Base-by-base conservation (phyloP, 305 asterid species). In the Caryopteris hybrid region DNA sequence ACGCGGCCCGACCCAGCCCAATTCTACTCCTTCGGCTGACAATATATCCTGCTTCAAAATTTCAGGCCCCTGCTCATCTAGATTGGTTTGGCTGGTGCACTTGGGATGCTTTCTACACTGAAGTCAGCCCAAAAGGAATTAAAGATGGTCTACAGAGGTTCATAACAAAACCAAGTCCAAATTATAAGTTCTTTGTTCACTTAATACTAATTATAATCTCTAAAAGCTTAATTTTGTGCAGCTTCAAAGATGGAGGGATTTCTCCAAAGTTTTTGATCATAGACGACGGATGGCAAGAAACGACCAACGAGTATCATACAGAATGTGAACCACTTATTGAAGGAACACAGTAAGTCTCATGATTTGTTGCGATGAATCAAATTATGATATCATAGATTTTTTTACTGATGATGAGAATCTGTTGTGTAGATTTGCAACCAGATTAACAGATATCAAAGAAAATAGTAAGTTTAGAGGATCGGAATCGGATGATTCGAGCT, bases 1-100 rank as follows among this genome's bases (percentile, higher is more conserved):
- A n/a, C n/a, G n/a, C n/a, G n/a, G n/a, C n/a, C n/a, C n/a, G n/a
- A n/a, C n/a, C n/a, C n/a, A 25, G 31, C 31, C 31, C 31, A 25
- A 4, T 25, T 25, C 31, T 25, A 25, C 31, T 25, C 31, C 31
- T n/a, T n/a, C n/a, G n/a, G n/a, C n/a, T 69, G 63, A 56, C 12
- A n/a, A 41, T 16, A 20, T 46, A 11, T 33, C 2, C 6, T 64
- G 63, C 25, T 58, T 21, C 60, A 20, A 17, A 39, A 27, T 42
- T 62, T 13, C 69, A 83, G 87, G 61, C 14, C 13, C 87, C 87
- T 3, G 79, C 84, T 3, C 87, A 79, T 56, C 64, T 86, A 39
- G 88, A 84, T 66, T 86, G 86, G 84, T 84, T 86, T 36, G 89
- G 88, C 11, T 84, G 92, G 92, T 86, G 89, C 74, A 80, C 92